Evolutionary conservation across 176 grass and related monocot species (phyloP), one percentile per base, ranked within the genome.

Genomic region (Oryza officinalis): DNA sequence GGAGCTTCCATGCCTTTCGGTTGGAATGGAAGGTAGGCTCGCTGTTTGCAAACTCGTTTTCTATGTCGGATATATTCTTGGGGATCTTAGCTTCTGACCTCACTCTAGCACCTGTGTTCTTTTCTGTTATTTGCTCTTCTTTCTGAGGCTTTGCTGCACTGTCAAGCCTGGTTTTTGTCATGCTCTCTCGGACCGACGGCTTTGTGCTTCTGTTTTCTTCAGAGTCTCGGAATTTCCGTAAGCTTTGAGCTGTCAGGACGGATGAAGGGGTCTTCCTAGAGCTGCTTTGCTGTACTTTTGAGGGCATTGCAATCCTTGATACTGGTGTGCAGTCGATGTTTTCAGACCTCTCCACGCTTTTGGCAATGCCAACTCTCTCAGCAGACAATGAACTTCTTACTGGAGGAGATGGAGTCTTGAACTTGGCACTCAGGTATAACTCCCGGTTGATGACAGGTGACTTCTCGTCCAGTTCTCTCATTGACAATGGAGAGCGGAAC

Each of bases 361-460:
- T 91, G 17, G 68, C 45, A 47, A 87, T 61, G 40, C 65, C 18
- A 28, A 69, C 79, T 83, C 82, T 80, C 73, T 91, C 94, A 22
- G 81, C 61, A 74, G 91, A 91, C 22, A 91, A 71, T 49, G 94
- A 97, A 27, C 80, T 83, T 83, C 88, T 86, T 28, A 91, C 63
- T 10, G 83, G 82, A 77, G 89, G 92, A 18, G 93, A 92, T 26
- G 87, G 86, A 41, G 89, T 90, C 69, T 86, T 97, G 3, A 69
- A 80, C 78, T 87, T 93, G 1, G 89, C 77, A 2, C 72, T 89
- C 30, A 82, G n/a, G 78, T 89, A 81, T 25, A 89, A 4, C 26
- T 90, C 89, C 43, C 74, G 70, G 77, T 65, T 78, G 86, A 63
- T 89, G 70, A 80, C 67, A 69, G 88, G 91, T 46, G 88, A 86